phyloP scores from a whole-genome alignment of 2,329 filamentous ascomycete genomes.

The Fulvia fulva region DNA sequence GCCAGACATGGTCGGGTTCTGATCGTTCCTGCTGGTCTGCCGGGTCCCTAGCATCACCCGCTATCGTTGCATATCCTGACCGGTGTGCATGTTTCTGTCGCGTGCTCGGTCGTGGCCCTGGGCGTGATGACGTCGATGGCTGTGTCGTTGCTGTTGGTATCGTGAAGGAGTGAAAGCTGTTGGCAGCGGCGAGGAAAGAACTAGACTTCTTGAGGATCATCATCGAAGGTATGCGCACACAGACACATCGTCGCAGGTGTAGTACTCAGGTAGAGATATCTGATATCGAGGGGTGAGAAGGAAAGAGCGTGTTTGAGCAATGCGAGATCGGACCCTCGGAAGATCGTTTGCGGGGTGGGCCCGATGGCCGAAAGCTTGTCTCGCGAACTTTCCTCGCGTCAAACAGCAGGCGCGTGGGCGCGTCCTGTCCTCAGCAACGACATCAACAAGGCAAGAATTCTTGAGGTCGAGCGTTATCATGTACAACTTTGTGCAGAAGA shows the following conservation, averaged over 20 bases:
- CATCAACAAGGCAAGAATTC: not conserved
- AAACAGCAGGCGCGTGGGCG: not conserved
- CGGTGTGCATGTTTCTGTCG: conserved; percentile 22
- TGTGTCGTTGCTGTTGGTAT: conserved; percentile 30
- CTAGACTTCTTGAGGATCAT: conserved; percentile 40
- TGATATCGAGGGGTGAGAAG: not conserved
- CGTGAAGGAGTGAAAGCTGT: conserved; percentile 23
- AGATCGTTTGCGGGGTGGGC: not conserved
- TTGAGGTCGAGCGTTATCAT: no score
- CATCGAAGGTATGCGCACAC: conserved; percentile 11
- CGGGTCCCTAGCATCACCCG: conserved; percentile 22
- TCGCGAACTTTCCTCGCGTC: not conserved
- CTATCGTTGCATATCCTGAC: conserved; percentile 32
- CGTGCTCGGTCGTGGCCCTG: conserved; percentile 30
- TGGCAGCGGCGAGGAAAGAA: conserved; percentile 31
- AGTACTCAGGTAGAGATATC: conserved; percentile 3
- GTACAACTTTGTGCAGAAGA: not conserved
- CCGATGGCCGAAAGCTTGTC: conserved; percentile 1
- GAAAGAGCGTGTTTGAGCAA: conserved; percentile 8
- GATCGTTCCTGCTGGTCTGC: conserved; percentile 23
- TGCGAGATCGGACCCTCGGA: not conserved
- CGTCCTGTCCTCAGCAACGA: not conserved
- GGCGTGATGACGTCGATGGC: conserved; percentile 42
- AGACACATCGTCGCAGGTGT: conserved; percentile 20
- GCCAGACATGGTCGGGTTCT: conserved; percentile 29